Evolutionary conservation across 306 rosid species (phyloP), one percentile per base, ranked within the genome.

Genomic region (Prunus mira): DNA sequence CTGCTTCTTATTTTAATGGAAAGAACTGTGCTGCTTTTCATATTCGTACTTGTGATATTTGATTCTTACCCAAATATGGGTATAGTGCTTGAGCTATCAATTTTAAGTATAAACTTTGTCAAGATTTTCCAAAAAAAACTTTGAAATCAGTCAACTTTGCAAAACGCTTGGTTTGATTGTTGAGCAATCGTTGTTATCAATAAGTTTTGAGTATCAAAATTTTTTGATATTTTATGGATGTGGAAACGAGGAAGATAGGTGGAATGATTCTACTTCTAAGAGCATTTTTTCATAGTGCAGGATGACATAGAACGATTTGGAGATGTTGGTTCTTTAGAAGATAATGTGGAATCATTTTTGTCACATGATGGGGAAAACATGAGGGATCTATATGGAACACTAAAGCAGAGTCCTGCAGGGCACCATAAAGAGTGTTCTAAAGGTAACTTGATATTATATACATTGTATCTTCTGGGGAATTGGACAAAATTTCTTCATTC

Each of bases 281-380:
- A 27, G 73, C 41, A 45, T 24, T 15, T 12, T 51, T 51, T 69
- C 67, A 41, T 79, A 72, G 56, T 86, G 87, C 91, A 93, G 98
- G 97, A 93, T 65, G 98, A 91, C 78, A 87, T 93, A 57, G 96
- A 91, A 65, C 93, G 84, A 87, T 91, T 89, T 79, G 98, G 93
- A 80, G 98, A 93, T 79, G 93, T 93, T 77, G 93, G 92, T 73
- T 85, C 96, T 74, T 87, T 93, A 69, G 98, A 91, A 78, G 98
- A 93, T 75, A 89, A 93, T 75, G 98, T 91, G 68, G 97, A 93
- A 70, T 93, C 97, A 11, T 88, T 93, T 87, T 92, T 93, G 82
- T 88, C 98, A 68, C 90, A 86, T 24, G 97, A 93, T 79, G 95
- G 83, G 75, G 97, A 84, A 34, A 92, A 91, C 66, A 89, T 91